phyloP scores from a whole-genome alignment of 139 green algal species.

The Trebouxia sp. region DNA sequence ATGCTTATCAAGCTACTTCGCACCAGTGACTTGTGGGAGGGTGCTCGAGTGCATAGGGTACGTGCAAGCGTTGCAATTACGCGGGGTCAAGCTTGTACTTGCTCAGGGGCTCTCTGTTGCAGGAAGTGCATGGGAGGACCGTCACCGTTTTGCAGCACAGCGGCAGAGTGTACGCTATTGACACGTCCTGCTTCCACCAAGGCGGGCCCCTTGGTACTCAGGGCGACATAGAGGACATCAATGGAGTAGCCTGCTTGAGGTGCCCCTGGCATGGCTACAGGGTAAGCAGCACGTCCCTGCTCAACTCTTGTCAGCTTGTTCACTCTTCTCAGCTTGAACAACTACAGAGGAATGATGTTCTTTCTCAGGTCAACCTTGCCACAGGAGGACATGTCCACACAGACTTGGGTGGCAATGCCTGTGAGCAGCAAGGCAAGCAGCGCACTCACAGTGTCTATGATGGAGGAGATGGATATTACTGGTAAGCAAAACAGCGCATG shows the following conservation, averaged over 20 bases:
- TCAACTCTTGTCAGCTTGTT: background rate
- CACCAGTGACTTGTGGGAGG: background rate
- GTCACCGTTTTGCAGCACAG: conserved; percentile 32
- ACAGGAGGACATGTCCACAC: conserved; percentile 31
- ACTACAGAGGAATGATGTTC: background rate
- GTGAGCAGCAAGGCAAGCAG: conserved; percentile 27
- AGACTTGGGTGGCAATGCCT: conserved; percentile 22
- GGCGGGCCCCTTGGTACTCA: conserved; percentile 34
- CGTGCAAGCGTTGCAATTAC: too few species aligned
- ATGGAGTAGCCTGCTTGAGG: conserved; percentile 48
- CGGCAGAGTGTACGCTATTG: conserved; percentile 34
- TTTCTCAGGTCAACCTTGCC: conserved; percentile 29
- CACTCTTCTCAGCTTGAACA: background rate
- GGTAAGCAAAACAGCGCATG: background rate
- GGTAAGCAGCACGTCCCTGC: conserved; percentile 31
- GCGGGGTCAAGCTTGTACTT: background rate
- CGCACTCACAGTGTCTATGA: conserved; percentile 30
- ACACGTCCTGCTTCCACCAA: conserved; percentile 41
- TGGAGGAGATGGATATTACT: background rate
- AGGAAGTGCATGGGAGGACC: conserved; percentile 37
- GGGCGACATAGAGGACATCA: conserved; percentile 57
- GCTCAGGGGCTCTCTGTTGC: background rate
- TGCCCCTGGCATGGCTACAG: conserved; percentile 73
- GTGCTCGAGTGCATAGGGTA: conserved; percentile 18
- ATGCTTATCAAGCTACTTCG: conserved; percentile 17